Conservation (phyloP, 2,329 filamentous ascomycete genomes). For the Aspergillus phoenicis region DNA sequence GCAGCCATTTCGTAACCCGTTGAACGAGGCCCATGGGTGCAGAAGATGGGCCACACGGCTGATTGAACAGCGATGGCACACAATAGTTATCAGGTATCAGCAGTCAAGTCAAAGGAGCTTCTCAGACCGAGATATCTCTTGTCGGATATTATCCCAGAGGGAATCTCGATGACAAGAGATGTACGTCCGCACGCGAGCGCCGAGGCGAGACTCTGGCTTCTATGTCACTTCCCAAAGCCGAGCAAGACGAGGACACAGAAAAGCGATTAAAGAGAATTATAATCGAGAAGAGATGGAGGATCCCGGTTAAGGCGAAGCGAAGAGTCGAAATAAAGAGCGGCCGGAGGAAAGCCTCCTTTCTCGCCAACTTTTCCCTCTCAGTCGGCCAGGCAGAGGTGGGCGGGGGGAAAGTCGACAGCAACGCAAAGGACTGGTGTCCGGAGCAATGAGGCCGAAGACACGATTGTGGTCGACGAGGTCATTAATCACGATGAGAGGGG, state of each 20-base stretch:
- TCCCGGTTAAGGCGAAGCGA: background rate
- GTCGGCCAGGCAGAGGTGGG: slow-evolving; percentile 36
- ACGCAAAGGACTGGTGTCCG: slow-evolving; percentile 28
- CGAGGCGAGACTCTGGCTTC: slow-evolving; percentile 6
- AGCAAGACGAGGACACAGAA: slow-evolving; percentile 5
- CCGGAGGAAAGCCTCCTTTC: slow-evolving; percentile 48
- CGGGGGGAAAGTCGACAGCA: slow-evolving; percentile 29
- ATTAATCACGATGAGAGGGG: slow-evolving; percentile 31
- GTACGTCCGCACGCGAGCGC: slow-evolving; percentile 22
- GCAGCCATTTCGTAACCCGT: slow-evolving; percentile 56
- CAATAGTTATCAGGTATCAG: slow-evolving; percentile 15
- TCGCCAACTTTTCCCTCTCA: slow-evolving; percentile 36
- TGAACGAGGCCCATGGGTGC: slow-evolving; percentile 57
- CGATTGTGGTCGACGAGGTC: slow-evolving; percentile 27
- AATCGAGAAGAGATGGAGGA: slow-evolving; percentile 22
- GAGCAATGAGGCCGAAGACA: slow-evolving; percentile 30
- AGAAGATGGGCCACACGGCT: slow-evolving; percentile 28
- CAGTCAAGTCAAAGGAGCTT: background rate
- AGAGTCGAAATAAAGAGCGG: slow-evolving; percentile 40
- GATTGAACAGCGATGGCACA: slow-evolving; percentile 15
- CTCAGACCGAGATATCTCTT: slow-evolving; percentile 1
- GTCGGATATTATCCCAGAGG: background rate
- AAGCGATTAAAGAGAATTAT: slow-evolving; percentile 15
- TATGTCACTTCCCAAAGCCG: slow-evolving; percentile 7
- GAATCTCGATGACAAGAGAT: background rate